Percentiles rank a stretch among this genome's conserved stretches.
Evolutionary conservation across 2,329 filamentous ascomycete species (phyloP).

Genomic region (Aspergillus sp.): DNA sequence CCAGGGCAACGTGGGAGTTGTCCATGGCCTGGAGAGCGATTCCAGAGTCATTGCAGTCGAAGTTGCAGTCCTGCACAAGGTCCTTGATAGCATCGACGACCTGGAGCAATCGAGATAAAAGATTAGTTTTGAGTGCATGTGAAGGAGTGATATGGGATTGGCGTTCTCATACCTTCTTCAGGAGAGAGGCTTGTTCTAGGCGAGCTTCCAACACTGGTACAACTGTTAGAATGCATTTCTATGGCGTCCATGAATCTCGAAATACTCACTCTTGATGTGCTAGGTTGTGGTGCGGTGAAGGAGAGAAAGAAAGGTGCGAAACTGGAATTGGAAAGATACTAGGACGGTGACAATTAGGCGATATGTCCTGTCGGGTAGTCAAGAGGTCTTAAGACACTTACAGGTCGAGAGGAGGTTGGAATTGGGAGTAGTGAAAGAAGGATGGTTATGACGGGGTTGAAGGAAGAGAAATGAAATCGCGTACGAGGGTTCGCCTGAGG

Average conservation of each 20-base stretch:
- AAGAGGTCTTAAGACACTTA: constrained; percentile 1
- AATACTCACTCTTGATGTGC: constrained; percentile 31
- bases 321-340: neutral
- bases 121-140: neutral
- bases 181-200: constrained; percentile 85
- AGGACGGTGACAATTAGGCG: neutral
- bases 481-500: constrained; percentile 16
- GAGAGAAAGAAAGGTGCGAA: constrained; percentile 4
- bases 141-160: neutral
- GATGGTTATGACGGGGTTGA: neutral
- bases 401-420: neutral
- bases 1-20: constrained; percentile 98
- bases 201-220: constrained; percentile 87
- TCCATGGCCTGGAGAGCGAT: constrained; percentile 99
- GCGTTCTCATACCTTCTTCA: constrained; percentile 76
- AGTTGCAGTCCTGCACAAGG: constrained; percentile 99
- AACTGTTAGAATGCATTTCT: constrained; percentile 11
- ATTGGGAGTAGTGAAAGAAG: constrained; percentile 2
- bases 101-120: constrained; percentile 46
- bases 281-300: constrained; percentile 18
- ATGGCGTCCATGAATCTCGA: constrained; percentile 1
- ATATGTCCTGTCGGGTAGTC: neutral
- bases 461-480: constrained; percentile 19
- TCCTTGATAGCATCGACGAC: constrained; percentile 99
- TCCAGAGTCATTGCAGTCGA: constrained; percentile 99